Conservation (phyloP, 345 rosid species). For the Lepidium sativum region DNA sequence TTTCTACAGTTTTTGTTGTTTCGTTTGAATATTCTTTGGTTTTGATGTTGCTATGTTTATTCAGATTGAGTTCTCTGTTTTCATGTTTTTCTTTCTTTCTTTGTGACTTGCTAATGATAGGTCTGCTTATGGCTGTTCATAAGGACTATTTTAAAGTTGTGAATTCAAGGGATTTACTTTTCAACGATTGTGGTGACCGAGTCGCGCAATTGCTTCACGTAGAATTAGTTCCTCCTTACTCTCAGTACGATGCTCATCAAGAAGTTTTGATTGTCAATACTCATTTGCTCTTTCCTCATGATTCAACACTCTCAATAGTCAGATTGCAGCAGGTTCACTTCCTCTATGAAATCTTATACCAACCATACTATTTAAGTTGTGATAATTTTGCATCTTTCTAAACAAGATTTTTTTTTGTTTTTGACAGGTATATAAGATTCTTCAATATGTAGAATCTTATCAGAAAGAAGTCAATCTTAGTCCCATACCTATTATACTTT, state of each 20-base stretch:
- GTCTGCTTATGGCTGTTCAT: conserved; percentile 71
- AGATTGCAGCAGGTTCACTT: conserved; percentile 58
- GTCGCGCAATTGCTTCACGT: conserved; percentile 74
- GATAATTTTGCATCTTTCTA: neutral
- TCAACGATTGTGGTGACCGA: conserved; percentile 70
- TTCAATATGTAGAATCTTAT: conserved; percentile 71
- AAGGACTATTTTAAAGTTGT: conserved; percentile 69
- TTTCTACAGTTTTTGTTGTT: neutral
- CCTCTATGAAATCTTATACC: neutral
- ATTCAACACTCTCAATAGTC: conserved; percentile 63
- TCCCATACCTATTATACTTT: conserved; percentile 66
- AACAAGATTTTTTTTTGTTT: neutral
- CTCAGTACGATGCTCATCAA: conserved; percentile 36
- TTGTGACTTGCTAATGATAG: conserved; percentile 24
- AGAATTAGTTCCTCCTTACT: conserved; percentile 38
- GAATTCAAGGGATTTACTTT: conserved; percentile 58
- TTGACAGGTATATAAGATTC: conserved; percentile 71
- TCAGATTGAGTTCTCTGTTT: neutral
- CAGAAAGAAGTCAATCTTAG: conserved; percentile 67
- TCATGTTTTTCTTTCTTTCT: neutral
- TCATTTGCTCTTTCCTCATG: conserved; percentile 89
- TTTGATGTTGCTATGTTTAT: neutral
- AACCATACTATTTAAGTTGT: neutral
- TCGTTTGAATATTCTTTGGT: neutral
- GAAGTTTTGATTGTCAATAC: conserved; percentile 80